Conservation (phyloP, 179 eudicot species). For the Spinacia oleracea region DNA sequence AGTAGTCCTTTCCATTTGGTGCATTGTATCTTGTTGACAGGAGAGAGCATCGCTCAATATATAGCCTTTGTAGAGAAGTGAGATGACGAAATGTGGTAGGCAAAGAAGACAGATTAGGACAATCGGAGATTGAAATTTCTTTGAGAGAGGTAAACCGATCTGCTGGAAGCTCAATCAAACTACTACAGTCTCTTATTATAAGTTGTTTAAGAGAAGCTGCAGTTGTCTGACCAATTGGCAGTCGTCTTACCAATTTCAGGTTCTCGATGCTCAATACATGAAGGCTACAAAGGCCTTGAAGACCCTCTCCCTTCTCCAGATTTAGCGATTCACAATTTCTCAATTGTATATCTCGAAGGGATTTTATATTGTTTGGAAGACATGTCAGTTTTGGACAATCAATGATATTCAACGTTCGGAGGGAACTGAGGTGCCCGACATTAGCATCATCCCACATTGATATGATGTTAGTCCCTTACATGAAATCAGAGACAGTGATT, state of each 20-base stretch:
- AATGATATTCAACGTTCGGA: no score
- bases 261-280: background rate
- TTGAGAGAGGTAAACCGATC: background rate
- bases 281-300: slow-evolving; percentile 22
- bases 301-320: slow-evolving; percentile 5
- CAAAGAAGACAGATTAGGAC: slow-evolving; percentile 15
- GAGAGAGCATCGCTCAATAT: background rate
- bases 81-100: background rate
- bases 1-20: background rate
- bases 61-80: background rate
- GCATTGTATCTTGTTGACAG: no score
- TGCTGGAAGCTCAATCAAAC: slow-evolving; percentile 17
- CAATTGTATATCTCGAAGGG: slow-evolving; percentile 17
- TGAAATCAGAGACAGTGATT: background rate
- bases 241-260: slow-evolving; percentile 14
- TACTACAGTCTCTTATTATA: slow-evolving; percentile 9
- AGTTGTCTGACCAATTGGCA: background rate
- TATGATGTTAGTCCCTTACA: slow-evolving; percentile 28
- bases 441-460: slow-evolving; percentile 27
- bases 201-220: slow-evolving; percentile 13
- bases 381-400: slow-evolving; percentile 28
- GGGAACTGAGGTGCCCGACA: slow-evolving; percentile 26
- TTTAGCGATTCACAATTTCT: slow-evolving; percentile 15
- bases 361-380: slow-evolving; percentile 21
- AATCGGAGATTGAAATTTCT: background rate